phyloP scores from a whole-genome alignment of 2,329 filamentous ascomycete genomes.

The Botryotinia calthae region DNA sequence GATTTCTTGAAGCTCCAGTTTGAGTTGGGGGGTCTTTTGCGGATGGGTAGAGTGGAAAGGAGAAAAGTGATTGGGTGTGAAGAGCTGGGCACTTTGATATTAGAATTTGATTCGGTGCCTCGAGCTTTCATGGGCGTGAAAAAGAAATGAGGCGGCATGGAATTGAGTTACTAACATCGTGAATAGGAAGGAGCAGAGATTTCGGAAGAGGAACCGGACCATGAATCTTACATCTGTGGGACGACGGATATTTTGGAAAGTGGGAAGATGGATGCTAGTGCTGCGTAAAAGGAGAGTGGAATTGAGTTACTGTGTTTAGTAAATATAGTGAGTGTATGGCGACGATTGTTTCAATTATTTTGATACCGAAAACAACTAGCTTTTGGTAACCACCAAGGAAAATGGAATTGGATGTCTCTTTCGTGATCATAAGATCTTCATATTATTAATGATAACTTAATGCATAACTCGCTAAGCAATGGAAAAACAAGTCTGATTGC shows the following conservation, averaged over 20 bases:
- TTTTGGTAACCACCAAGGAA: background rate
- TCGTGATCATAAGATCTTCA: background rate
- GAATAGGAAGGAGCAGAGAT: conserved; percentile 53
- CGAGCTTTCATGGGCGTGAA: background rate
- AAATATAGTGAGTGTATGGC: background rate
- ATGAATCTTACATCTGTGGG: conserved; percentile 15
- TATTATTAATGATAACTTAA: background rate
- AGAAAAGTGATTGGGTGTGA: background rate
- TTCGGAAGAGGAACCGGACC: conserved; percentile 51
- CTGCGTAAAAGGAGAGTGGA: background rate
- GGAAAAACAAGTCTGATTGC: background rate
- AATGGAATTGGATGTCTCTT: background rate
- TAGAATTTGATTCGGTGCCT: background rate
- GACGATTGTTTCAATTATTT: background rate
- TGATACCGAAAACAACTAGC: background rate
- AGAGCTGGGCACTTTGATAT: background rate
- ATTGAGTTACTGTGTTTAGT: background rate
- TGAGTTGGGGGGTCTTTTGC: background rate
- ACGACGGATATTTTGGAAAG: conserved; percentile 8
- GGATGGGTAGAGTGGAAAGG: background rate
- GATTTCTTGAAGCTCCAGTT: background rate
- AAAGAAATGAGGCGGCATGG: background rate
- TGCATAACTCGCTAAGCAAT: background rate
- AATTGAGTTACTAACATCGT: background rate
- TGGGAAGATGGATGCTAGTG: conserved; percentile 11